Conservation (phyloP, 75 land plant species). For the Isoetes taiwanensis region DNA sequence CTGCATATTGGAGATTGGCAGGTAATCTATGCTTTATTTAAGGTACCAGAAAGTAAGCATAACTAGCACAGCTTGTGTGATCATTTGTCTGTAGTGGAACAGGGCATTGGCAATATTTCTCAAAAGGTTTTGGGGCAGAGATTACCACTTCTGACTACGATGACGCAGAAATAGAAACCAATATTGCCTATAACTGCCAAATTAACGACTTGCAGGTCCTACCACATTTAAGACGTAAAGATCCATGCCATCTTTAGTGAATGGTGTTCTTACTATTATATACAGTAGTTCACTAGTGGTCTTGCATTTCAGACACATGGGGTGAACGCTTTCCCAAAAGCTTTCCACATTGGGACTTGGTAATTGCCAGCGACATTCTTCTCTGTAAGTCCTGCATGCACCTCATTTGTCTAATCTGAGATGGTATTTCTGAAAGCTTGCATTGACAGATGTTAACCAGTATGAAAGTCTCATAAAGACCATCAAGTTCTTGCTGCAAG, state of each 20-base stretch:
- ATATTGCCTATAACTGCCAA: constrained; percentile 72
- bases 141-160: constrained; percentile 94
- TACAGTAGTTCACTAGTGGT: no score
- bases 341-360: constrained; percentile 66
- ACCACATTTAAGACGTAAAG: constrained; percentile 85
- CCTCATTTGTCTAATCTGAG: constrained; percentile 1
- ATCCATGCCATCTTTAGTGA: no score
- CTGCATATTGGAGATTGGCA: no score
- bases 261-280: no score
- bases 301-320: constrained; percentile 99
- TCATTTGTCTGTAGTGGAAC: constrained; percentile 59
- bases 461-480: constrained; percentile 77
- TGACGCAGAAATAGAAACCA: constrained; percentile 83
- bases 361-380: constrained; percentile 94
- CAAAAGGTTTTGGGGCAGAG: constrained; percentile 43
- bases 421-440: background rate
- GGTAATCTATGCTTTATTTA: no score
- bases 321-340: constrained; percentile 64
- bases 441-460: constrained; percentile 82
- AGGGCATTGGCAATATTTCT: constrained; percentile 81
- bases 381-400: constrained; percentile 48
- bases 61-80: no score
- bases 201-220: constrained; percentile 50
- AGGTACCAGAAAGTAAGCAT: no score
- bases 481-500: constrained; percentile 53